A percentile compares a stretch with the other conserved stretches of the same genome.
Evolutionary conservation across 768 basidiomycete genomes (phyloP).

Genomic region (Macrolepiota dolichaula): DNA sequence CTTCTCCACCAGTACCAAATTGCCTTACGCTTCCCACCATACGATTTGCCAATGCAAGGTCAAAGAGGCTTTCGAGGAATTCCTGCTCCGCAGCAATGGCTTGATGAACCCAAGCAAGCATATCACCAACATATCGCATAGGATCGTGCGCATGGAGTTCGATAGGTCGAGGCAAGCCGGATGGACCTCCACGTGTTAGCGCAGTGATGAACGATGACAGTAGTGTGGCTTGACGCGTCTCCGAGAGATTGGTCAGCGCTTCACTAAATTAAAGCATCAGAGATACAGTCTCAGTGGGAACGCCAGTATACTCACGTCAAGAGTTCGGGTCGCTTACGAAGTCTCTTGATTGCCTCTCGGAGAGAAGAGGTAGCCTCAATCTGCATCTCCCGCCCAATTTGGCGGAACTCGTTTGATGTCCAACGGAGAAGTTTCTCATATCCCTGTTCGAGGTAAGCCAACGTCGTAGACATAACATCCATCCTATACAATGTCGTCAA

Average conservation of each 20-base stretch:
- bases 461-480: constrained; percentile 86
- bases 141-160: constrained; percentile 99
- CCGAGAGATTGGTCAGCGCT: constrained; percentile 69
- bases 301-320: constrained; percentile 49
- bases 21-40: constrained; percentile 76
- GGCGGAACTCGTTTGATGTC: constrained; percentile 81
- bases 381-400: constrained; percentile 69
- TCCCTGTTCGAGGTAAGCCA: constrained; percentile 80
- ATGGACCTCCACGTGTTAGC: constrained; percentile 83
- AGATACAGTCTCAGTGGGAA: background rate
- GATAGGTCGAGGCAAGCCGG: constrained; percentile 85
- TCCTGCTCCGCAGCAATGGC: constrained; percentile 93
- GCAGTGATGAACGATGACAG: constrained; percentile 83
- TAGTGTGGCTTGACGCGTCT: constrained; percentile 78
- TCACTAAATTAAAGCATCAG: constrained; percentile 39
- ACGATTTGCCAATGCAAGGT: constrained; percentile 54
- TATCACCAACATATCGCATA: constrained; percentile 93
- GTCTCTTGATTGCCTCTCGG: constrained; percentile 67
- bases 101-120: constrained; percentile 98
- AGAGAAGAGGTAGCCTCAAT: constrained; percentile 65
- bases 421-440: constrained; percentile 88
- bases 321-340: constrained; percentile 77
- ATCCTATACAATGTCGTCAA: constrained; percentile 40
- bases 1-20: constrained; percentile 49
- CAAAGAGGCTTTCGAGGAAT: constrained; percentile 87